Conservation (phyloP, 164 flowering plant species). For the Vitis amurensis region DNA sequence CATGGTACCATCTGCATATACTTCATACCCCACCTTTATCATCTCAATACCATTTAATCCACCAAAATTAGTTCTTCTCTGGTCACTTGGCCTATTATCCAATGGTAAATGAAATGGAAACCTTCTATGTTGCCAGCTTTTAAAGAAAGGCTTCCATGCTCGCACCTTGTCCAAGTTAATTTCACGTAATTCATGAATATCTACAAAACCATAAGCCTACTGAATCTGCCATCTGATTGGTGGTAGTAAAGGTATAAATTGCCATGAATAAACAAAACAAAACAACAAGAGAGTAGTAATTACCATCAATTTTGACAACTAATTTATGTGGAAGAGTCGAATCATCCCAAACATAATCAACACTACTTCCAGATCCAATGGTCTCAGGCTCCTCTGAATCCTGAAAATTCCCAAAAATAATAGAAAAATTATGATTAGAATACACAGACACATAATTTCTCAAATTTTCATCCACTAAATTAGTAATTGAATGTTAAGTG, state of each 20-base stretch:
- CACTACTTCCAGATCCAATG: conserved; percentile 55
- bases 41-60: conserved; percentile 34
- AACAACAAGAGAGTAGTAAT: not conserved
- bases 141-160: conserved; percentile 75
- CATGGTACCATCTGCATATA: conserved; percentile 84
- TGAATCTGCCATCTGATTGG: not conserved
- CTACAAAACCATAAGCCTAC: conserved; percentile 31
- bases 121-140: conserved; percentile 47
- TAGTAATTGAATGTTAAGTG: not conserved
- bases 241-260: not conserved
- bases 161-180: conserved; percentile 87
- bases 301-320: conserved; percentile 70
- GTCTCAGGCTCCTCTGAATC: conserved; percentile 63
- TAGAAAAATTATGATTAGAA: not conserved
- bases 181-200: conserved; percentile 55
- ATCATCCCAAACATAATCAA: conserved; percentile 88
- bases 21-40: conserved; percentile 73
- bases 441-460: not conserved
- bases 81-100: conserved; percentile 34
- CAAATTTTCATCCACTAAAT: conserved; percentile 6
- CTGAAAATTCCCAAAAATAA: conserved; percentile 36
- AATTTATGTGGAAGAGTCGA: conserved; percentile 81
- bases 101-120: conserved; percentile 44
- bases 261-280: not conserved
- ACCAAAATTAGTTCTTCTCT: conserved; percentile 26